These are phyloP conservation scores for Fusarium mundagurra DNA, from an alignment of 2,329 filamentous ascomycete species.

Conservation along the genomic window DNA sequence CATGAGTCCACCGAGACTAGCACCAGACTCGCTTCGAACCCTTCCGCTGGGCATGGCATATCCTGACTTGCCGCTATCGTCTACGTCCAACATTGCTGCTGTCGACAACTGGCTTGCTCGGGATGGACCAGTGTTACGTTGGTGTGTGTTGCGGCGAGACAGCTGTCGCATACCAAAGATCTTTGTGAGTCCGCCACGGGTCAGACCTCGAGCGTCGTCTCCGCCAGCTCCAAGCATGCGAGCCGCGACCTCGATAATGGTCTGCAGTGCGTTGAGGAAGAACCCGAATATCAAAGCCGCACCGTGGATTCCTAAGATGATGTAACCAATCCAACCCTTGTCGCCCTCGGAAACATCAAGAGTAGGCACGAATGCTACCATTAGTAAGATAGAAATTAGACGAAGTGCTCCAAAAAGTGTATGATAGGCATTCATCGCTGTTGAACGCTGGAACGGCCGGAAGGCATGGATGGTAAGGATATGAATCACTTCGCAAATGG, in stretches of 20 bases:
- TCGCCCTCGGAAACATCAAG: conserved; percentile 80
- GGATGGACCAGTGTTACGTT: conserved; percentile 67
- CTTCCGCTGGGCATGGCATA: conserved; percentile 65
- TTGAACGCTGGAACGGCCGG: conserved; percentile 87
- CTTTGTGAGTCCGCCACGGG: conserved; percentile 85
- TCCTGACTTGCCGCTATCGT: conserved; percentile 71
- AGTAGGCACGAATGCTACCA: conserved; percentile 85
- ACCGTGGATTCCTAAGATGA: conserved; percentile 86
- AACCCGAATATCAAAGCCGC: conserved; percentile 90
- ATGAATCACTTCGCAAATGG: conserved; percentile 92
- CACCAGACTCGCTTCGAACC: conserved; percentile 69
- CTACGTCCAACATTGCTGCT: conserved; percentile 79
- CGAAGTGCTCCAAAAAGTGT: conserved; percentile 83
- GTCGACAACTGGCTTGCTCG: conserved; percentile 86
- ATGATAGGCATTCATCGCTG: conserved; percentile 98
- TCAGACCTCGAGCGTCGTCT: conserved; percentile 74
- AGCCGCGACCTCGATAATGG: conserved; percentile 87
- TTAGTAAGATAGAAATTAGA: conserved; percentile 78
- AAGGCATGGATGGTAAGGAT: conserved; percentile 90
- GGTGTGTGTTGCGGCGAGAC: conserved; percentile 74
- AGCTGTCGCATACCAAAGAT: conserved; percentile 93
- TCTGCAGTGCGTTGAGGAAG: conserved; percentile 90
- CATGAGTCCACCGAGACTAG: conserved; percentile 64
- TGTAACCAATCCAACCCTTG: conserved; percentile 96
- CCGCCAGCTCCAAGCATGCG: conserved; percentile 84